Percentiles rank a stretch among this genome's conserved stretches.
Conservation (phyloP, 2,329 filamentous ascomycete genomes). For the Diatrype stigma region DNA sequence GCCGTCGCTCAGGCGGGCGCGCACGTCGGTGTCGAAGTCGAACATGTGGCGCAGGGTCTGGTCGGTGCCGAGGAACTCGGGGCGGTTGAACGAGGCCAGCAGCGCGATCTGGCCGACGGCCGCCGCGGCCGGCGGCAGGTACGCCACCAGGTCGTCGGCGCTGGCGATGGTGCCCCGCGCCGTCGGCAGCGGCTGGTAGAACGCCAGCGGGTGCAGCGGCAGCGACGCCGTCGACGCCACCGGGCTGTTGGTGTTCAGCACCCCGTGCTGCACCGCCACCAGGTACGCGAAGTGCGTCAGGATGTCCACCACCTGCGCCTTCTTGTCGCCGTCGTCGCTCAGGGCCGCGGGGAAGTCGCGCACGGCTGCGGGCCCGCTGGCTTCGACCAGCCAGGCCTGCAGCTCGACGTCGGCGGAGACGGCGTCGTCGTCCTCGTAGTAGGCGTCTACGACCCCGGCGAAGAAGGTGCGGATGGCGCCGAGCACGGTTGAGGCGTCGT, state of each 20-base stretch:
- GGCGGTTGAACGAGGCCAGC: constrained; percentile 36
- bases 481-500: constrained; percentile 36
- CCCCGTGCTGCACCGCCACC: constrained; percentile 34
- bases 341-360: constrained; percentile 37
- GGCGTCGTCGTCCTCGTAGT: constrained; percentile 32
- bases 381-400: constrained; percentile 40
- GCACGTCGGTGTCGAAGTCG: constrained; percentile 28
- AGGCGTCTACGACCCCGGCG: constrained; percentile 37
- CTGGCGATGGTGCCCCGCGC: constrained; percentile 30
- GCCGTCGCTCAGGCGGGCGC: constrained; percentile 27
- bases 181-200: constrained; percentile 35
- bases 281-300: constrained; percentile 37
- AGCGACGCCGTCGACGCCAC: constrained; percentile 31
- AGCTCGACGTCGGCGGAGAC: constrained; percentile 37
- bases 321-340: constrained; percentile 11
- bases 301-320: constrained; percentile 33
- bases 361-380: constrained; percentile 29
- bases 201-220: constrained; percentile 37
- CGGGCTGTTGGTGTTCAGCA: constrained; percentile 38
- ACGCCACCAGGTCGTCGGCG: constrained; percentile 23
- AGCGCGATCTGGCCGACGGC: constrained; percentile 34
- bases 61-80: constrained; percentile 30
- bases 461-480: constrained; percentile 35
- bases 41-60: constrained; percentile 39
- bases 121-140: constrained; percentile 30